Percentiles rank a stretch among this genome's conserved stretches.
These are phyloP conservation scores for Apiospora sp. DNA, from an alignment of 2,329 filamentous ascomycete genomes.

Conservation along the genomic window DNA sequence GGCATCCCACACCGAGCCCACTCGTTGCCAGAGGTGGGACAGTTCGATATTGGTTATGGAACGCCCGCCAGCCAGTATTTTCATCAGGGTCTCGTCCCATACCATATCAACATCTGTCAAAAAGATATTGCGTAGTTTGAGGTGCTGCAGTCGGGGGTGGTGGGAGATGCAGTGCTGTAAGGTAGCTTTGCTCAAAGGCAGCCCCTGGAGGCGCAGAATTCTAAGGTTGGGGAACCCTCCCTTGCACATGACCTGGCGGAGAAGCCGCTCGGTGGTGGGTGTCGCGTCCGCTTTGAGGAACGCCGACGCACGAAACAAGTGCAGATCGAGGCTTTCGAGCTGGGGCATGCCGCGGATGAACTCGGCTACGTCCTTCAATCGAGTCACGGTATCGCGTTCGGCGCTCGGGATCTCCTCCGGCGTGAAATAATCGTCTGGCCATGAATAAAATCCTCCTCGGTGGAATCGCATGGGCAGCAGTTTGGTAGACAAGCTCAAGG, in stretches of 20 bases:
- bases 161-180: neutral
- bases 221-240: neutral
- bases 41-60: neutral
- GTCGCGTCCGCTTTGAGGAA: neutral
- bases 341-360: neutral
- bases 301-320: neutral
- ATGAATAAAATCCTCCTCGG: neutral
- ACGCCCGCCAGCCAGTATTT: no score
- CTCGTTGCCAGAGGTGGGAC: neutral
- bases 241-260: neutral
- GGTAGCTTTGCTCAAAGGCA: neutral
- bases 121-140: neutral
- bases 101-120: neutral
- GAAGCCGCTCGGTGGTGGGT: neutral
- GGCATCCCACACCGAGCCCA: no score
- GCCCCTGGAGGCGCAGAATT: neutral
- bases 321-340: neutral
- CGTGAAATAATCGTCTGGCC: neutral
- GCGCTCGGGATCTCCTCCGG: no score
- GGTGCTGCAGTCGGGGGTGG: neutral
- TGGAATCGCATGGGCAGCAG: neutral
- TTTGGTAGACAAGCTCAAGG: neutral
- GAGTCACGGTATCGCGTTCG: neutral
- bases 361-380: neutral
- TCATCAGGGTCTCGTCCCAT: no score